A percentile compares a stretch with the other conserved stretches of the same genome.
These are phyloP conservation scores for Passiflora organensis DNA, from an alignment of 345 rosid species.

Conservation along the genomic window DNA sequence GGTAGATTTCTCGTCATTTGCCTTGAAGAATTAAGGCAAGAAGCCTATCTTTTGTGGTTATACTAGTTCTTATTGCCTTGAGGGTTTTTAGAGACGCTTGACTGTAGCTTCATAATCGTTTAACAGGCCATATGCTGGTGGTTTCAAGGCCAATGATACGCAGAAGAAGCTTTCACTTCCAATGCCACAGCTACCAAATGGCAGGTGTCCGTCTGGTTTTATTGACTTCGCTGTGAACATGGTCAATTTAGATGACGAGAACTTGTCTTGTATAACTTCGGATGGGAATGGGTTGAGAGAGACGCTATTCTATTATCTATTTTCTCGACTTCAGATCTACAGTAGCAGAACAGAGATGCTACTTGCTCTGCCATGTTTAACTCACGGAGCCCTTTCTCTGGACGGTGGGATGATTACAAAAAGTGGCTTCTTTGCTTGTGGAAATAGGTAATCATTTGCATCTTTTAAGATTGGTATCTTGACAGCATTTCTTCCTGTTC, in stretches of 20 bases:
- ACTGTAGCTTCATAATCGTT: background rate
- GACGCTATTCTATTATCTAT: conserved; percentile 18
- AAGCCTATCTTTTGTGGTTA: background rate
- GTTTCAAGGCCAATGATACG: conserved; percentile 5
- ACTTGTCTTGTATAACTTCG: conserved; percentile 6
- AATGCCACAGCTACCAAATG: conserved; percentile 15
- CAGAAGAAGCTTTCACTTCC: conserved; percentile 14
- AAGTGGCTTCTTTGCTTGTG: conserved; percentile 9
- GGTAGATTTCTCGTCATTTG: conserved; percentile 20
- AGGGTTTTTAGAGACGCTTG: background rate
- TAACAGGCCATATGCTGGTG: conserved; percentile 14
- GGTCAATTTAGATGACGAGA: conserved; percentile 5
- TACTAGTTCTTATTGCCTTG: too few relatives aligned
- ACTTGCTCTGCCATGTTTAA: conserved; percentile 18
- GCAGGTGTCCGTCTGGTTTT: conserved; percentile 12
- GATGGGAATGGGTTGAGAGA: conserved; percentile 22
- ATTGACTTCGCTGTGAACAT: conserved; percentile 18
- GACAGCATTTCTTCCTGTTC: background rate
- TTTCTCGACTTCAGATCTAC: conserved; percentile 17
- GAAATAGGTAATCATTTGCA: background rate
- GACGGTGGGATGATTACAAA: conserved; percentile 18
- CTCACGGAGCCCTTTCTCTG: conserved; percentile 19
- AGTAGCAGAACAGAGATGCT: conserved; percentile 12
- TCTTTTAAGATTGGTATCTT: background rate
- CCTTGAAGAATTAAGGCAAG: conserved; percentile 17